These are phyloP conservation scores for Lepiota brunneoincarnata DNA, from an alignment of 768 basidiomycete species.

Conservation along the genomic window DNA sequence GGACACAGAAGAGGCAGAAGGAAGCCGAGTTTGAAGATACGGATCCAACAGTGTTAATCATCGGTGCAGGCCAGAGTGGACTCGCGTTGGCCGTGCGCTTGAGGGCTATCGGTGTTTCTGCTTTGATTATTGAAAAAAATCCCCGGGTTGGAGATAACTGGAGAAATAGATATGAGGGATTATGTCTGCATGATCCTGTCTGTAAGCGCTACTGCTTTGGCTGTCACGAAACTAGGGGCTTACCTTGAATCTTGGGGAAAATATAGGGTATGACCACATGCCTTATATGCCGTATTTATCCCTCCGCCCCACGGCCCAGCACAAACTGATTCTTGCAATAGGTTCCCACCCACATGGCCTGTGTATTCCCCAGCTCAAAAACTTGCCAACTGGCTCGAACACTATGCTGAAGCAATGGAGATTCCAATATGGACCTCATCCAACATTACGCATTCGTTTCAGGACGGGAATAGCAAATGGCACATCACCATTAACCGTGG, in stretches of 20 bases:
- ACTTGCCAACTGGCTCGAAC: conserved; percentile 63
- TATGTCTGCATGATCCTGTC: conserved; percentile 54
- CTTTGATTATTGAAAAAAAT: conserved; percentile 58
- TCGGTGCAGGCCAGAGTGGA: conserved; percentile 63
- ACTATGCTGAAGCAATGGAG: conserved; percentile 57
- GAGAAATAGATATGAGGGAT: conserved; percentile 56
- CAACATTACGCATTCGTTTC: conserved; percentile 32
- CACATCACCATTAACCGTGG: conserved; percentile 31
- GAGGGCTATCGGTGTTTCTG: conserved; percentile 48
- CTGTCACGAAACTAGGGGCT: not conserved
- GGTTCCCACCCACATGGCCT: conserved; percentile 60
- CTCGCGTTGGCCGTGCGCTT: conserved; percentile 60
- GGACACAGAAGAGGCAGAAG: conserved; percentile 38
- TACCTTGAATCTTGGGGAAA: not conserved
- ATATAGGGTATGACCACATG: conserved; percentile 30
- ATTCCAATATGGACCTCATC: conserved; percentile 62
- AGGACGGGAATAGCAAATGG: conserved; percentile 41
- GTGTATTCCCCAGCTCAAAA: conserved; percentile 52
- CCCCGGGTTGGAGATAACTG: conserved; percentile 56
- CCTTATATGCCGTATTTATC: conserved; percentile 15
- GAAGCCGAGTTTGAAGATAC: conserved; percentile 38
- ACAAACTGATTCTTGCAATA: conserved; percentile 13
- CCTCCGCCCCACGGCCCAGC: not conserved
- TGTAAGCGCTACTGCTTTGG: conserved; percentile 39
- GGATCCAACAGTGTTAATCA: conserved; percentile 51